Conservation (phyloP, 257 asterid species). For the Solanum chiquidenum region DNA sequence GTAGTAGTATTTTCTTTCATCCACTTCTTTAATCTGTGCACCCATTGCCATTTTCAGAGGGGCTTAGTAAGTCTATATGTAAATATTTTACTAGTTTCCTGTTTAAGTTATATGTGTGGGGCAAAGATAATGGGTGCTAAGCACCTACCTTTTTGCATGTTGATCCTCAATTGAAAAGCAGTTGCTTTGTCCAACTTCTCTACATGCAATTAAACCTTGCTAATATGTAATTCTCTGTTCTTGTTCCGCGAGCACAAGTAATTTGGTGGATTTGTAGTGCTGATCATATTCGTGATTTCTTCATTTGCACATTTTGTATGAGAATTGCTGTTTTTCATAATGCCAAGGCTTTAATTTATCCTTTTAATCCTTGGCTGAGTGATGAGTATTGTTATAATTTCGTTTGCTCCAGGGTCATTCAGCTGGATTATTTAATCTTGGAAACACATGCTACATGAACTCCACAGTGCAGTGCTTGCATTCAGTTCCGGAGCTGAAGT, state of each 20-base stretch:
- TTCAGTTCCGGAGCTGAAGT: conserved; percentile 89
- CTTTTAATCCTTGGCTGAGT: background rate
- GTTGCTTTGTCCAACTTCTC: background rate
- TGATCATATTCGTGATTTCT: background rate
- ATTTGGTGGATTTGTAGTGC: background rate
- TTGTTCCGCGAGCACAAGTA: background rate
- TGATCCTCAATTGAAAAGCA: background rate
- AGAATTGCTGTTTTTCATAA: background rate
- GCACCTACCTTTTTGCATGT: background rate
- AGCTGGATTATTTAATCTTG: conserved; percentile 88
- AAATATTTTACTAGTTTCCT: background rate
- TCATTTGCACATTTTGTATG: background rate
- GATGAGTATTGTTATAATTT: background rate
- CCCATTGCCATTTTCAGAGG: background rate
- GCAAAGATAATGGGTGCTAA: background rate
- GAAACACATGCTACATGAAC: conserved; percentile 98
- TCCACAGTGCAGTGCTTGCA: conserved; percentile 95
- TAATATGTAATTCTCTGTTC: background rate
- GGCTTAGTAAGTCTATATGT: background rate
- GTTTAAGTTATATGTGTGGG: background rate
- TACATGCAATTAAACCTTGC: background rate
- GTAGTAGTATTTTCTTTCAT: background rate
- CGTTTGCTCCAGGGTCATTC: conserved; percentile 71
- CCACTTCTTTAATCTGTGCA: background rate
- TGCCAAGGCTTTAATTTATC: background rate